Base-by-base conservation (phyloP, 75 land plant genomes). In the Pseudotsuga menziesii region DNA sequence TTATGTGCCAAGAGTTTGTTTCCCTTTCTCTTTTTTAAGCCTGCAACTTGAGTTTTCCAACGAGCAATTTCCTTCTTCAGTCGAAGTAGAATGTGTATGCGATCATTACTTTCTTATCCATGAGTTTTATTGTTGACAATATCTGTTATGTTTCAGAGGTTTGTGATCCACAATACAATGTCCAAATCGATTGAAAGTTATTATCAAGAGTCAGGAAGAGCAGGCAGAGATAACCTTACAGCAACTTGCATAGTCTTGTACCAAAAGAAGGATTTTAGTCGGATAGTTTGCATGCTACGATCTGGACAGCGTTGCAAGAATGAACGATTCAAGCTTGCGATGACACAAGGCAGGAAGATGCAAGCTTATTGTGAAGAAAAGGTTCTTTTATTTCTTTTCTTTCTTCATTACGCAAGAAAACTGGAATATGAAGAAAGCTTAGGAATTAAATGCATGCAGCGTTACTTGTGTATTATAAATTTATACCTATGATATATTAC, bases 141-240 rank as follows among this genome's bases (percentile, higher is more conserved):
- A 69, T 69, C 52, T 39, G 11, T 69, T 80, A 29, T 13, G 59
- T 59, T 82, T 55, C 88, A 93, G 96, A 84, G 96, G 1, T 93
- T 93, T 84, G 96, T 93, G 44, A 81, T 91, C 12, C 96, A 93
- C 80, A 89, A 93, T 74, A 92, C 96, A 6, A 66, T 93, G 86
- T 93, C 96, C 44, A 93, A 93, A 79, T 88, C 96, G 41, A 89
- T 93, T 58, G 98, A 95, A 77, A 92, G 92, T 79, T 95, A 95
- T 64, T 95, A 95, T 80, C 97, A 95, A 76, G 98, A 95, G 80
- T 91, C 98, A 56, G 98, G 98, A 63, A 89, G 98, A 75, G 94
- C 97, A 17, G 98, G 98, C 59, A 84, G 94, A 69, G 98, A 95
- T 76, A 83, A 80, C 72, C 77, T 80, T 36, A 86, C 92, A 76